Percentiles rank a stretch among this genome's conserved stretches.
Conservation (phyloP, 2,329 filamentous ascomycete species). For the Phymatotrichopsis omnivora region DNA sequence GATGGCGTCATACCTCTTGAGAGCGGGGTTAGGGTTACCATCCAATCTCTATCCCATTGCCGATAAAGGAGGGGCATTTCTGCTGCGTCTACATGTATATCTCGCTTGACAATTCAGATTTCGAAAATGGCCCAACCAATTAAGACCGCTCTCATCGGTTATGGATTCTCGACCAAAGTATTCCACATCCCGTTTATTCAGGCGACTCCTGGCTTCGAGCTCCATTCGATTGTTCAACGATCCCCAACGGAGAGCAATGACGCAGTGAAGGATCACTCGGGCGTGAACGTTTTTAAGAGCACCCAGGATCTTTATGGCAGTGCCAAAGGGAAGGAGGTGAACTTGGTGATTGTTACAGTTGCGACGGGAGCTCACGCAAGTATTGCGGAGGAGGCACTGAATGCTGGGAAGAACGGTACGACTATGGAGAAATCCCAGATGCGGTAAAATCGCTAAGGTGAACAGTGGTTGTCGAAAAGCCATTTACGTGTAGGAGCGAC, state of each 20-base stretch:
- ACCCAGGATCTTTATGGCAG: constrained; percentile 35
- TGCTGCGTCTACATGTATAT: no score
- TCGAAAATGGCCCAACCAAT: no score
- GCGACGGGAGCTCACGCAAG: constrained; percentile 33
- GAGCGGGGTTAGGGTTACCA: no score
- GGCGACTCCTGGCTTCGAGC: constrained; percentile 39
- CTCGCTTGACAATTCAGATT: no score
- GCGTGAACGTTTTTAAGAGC: constrained; percentile 34
- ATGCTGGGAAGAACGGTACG: constrained; percentile 35
- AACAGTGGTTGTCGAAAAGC: constrained; percentile 38
- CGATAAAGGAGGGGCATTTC: no score
- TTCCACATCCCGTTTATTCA: constrained; percentile 46
- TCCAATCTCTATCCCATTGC: no score
- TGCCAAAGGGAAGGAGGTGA: constrained; percentile 28
- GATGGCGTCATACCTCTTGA: no score
- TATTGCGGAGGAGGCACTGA: constrained; percentile 34
- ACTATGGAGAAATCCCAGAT: no score
- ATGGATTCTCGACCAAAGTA: constrained; percentile 41
- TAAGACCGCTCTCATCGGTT: constrained; percentile 45
- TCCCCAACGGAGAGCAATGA: constrained; percentile 36
- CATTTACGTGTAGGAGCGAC: constrained; percentile 33
- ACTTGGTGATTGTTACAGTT: constrained; percentile 36
- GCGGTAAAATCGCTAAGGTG: no score
- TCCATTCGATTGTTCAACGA: constrained; percentile 43
- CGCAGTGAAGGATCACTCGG: constrained; percentile 42